Conservation (phyloP, 129 eudicot species). For the Sambucus nigra region DNA sequence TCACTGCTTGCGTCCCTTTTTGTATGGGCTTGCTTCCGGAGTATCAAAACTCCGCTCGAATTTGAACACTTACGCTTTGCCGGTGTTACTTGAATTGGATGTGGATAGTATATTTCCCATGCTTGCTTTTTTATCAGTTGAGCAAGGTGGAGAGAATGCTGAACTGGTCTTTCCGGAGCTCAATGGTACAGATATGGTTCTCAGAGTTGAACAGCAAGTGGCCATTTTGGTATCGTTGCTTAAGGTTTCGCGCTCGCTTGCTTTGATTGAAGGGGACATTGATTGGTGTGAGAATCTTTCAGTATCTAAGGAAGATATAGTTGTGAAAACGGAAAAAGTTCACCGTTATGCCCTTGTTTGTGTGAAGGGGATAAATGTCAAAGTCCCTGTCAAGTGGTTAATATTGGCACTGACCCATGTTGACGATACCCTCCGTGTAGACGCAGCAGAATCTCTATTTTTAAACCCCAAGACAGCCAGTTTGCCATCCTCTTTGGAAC, state of each 20-base stretch:
- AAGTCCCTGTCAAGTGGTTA: slow-evolving; percentile 66
- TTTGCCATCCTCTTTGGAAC: slow-evolving; percentile 82
- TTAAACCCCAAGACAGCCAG: slow-evolving; percentile 91
- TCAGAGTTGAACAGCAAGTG: slow-evolving; percentile 65
- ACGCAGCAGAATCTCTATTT: slow-evolving; percentile 92
- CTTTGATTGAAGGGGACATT: slow-evolving; percentile 88
- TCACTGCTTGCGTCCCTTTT: slow-evolving; percentile 59
- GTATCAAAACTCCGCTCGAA: slow-evolving; percentile 73
- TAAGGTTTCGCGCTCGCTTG: slow-evolving; percentile 82
- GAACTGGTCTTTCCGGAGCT: slow-evolving; percentile 26
- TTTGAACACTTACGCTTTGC: slow-evolving; percentile 86
- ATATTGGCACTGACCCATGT: slow-evolving; percentile 72
- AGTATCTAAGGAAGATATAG: slow-evolving; percentile 13
- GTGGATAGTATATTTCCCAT: slow-evolving; percentile 75
- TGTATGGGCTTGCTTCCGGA: slow-evolving; percentile 78
- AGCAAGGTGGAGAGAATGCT: slow-evolving; percentile 32
- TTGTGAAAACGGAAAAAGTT: slow-evolving; percentile 14
- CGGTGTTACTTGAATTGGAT: slow-evolving; percentile 75
- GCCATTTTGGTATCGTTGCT: slow-evolving; percentile 85
- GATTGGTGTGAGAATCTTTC: slow-evolving; percentile 43
- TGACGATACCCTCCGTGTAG: slow-evolving; percentile 89
- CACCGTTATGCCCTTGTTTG: slow-evolving; percentile 38
- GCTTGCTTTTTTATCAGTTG: slow-evolving; percentile 60
- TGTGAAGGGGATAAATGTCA: slow-evolving; percentile 61
- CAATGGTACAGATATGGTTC: slow-evolving; percentile 23